Base-by-base conservation (phyloP, 495 filamentous ascomycete species). In the Chaetomium cochliodes region DNA sequence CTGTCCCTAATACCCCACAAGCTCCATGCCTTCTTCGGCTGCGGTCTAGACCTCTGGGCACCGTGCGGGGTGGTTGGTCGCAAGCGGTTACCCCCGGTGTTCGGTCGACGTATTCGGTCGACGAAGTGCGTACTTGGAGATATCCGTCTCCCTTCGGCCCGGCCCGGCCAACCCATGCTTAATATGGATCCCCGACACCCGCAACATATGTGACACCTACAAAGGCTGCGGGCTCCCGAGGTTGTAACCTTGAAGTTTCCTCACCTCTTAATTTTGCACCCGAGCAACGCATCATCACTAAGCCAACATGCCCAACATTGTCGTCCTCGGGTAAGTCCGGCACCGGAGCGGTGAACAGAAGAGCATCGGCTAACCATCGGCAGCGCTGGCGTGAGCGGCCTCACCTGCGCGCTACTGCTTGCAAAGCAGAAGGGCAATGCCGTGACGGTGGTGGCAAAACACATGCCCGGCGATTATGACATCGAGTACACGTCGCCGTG, bases 391-490 rank as follows among this genome's bases (percentile, higher is more conserved):
- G 93, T 98, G 5, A 85, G 88, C 53, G 94, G 94, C 58, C 84
- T 98, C 60, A 98, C 94, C n/a, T 92, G 90, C 11, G 94, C 96
- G 9, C 84, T 96, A 41, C 76, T 91, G 20, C 84, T 98, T 28
- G 90, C 93, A 49, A 86, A 86, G 66, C 85, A 90, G 68, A 76
- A 83, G 25, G 87, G 87, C 69, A 85, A 85, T 57, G 68, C 47
- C 25, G 80, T 98, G 65, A 96, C 92, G 4, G 83, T 98, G 26
- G 80, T 93, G 3, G 91, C 92, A 25, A 97, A 97, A 74, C 93
- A 98, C 70, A 96, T 98, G 96, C 94, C 94, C 0, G 94, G 94
- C 42, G 94, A 98, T 79, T 97, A 96, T 78, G 93, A 97, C 71
- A 89, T 94, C 59, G 92, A 98, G 84, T 98, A 98, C 74, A 88